Percentiles rank a stretch among this genome's conserved stretches.
phyloP scores from a whole-genome alignment of 495 filamentous ascomycete species.

The Podospora conica region DNA sequence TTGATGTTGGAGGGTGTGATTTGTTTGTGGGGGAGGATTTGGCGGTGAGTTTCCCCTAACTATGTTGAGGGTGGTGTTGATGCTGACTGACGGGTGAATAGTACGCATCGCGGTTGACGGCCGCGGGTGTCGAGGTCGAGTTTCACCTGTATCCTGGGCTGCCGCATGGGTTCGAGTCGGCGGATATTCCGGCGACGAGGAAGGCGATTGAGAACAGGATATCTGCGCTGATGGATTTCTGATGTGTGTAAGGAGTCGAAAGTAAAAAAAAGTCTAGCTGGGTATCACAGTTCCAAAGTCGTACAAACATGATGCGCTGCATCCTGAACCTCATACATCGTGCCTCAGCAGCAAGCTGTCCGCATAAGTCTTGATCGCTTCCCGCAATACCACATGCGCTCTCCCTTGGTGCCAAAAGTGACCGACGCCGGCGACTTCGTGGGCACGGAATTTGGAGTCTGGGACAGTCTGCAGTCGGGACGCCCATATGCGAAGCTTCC shows the following conservation, averaged over 20 bases:
- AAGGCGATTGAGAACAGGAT: constrained; percentile 16
- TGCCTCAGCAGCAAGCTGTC: constrained; percentile 6
- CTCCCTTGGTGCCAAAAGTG: constrained; percentile 79
- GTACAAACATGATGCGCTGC: background rate
- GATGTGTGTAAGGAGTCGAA: background rate
- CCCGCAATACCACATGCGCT: constrained; percentile 46
- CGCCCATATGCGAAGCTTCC: constrained; percentile 66
- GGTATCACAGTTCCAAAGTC: background rate
- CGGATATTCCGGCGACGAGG: constrained; percentile 3
- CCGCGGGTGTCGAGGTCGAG: constrained; percentile 37
- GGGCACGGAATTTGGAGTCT: constrained; percentile 41
- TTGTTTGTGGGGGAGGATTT: constrained; percentile 41
- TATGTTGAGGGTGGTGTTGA: background rate
- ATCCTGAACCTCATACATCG: background rate
- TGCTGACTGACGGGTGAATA: background rate
- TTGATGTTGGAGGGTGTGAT: constrained; percentile 36
- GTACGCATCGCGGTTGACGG: constrained; percentile 35
- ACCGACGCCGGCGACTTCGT: constrained; percentile 62
- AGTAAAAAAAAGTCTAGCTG: background rate
- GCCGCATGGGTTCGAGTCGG: constrained; percentile 41
- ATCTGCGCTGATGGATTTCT: constrained; percentile 13
- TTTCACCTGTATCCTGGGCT: constrained; percentile 47
- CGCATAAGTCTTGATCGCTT: constrained; percentile 27
- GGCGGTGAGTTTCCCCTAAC: constrained; percentile 9
- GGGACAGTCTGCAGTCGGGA: constrained; percentile 43